These are phyloP conservation scores for Phytopythium vexans DNA, from an alignment of 352 stramenopile species.

Conservation along the genomic window DNA sequence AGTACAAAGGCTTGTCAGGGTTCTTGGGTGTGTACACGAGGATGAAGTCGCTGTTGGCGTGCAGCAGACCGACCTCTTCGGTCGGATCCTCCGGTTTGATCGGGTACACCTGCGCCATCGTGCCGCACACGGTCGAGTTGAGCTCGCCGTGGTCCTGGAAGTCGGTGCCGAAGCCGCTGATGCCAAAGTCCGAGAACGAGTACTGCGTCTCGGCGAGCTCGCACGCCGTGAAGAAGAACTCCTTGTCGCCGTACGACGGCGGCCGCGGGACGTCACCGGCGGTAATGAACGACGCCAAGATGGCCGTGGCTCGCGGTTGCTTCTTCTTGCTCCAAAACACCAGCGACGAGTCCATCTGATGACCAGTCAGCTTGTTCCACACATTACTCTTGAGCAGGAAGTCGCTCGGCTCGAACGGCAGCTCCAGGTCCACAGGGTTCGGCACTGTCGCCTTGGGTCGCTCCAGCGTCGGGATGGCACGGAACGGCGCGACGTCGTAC, in stretches of 20 bases:
- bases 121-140: constrained; percentile 21
- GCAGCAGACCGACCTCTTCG: constrained; percentile 25
- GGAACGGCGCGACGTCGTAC: constrained; percentile 36
- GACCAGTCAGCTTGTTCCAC: constrained; percentile 47
- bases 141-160: constrained; percentile 15
- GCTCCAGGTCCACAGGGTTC: constrained; percentile 7
- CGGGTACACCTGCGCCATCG: constrained; percentile 20
- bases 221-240: constrained; percentile 40
- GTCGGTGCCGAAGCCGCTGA: constrained; percentile 16
- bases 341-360: constrained; percentile 55
- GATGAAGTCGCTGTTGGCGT: constrained; percentile 62
- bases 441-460: constrained; percentile 15
- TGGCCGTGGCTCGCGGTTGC: constrained; percentile 30
- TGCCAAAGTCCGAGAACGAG: constrained; percentile 26
- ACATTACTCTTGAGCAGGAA: constrained; percentile 37
- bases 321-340: constrained; percentile 30
- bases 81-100: constrained; percentile 11
- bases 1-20: constrained; percentile 23
- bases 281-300: constrained; percentile 32
- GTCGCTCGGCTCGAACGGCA: constrained; percentile 34
- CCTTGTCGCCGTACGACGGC: constrained; percentile 47
- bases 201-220: constrained; percentile 45
- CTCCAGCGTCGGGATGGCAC: constrained; percentile 21
- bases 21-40: constrained; percentile 23
- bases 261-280: constrained; percentile 13